Percentiles rank a stretch among this genome's conserved stretches.
These are phyloP conservation scores for Discostella stelligeroides DNA, from an alignment of 108 stramenopile genomes.

Conservation along the genomic window DNA sequence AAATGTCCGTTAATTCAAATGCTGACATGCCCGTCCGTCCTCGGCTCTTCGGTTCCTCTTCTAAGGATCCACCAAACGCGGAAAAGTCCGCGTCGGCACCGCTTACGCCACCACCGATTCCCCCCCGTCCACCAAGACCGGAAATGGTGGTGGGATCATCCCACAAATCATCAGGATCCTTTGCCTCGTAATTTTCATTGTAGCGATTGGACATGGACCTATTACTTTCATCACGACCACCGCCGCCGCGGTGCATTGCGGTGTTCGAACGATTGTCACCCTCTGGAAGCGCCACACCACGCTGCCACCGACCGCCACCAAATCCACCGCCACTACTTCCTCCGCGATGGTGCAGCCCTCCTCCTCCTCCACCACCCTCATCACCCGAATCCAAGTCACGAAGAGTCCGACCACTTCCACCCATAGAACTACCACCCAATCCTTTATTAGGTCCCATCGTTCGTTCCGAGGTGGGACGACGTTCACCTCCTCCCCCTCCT, in stretches of 20 bases:
- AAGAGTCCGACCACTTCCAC: background rate
- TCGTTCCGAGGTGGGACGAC: background rate
- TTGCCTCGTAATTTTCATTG: conserved; percentile 45
- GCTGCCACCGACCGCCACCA: conserved; percentile 67
- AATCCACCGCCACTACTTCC: conserved; percentile 14
- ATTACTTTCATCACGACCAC: background rate
- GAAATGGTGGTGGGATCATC: conserved; percentile 66
- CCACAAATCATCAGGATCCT: conserved; percentile 85
- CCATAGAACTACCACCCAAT: background rate
- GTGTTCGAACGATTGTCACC: conserved; percentile 37
- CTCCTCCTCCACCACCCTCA: background rate
- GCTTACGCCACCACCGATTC: conserved; percentile 31
- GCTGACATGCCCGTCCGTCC: conserved; percentile 30
- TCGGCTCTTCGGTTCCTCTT: conserved; percentile 50
- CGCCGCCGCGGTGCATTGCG: conserved; percentile 12
- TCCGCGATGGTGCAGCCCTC: background rate
- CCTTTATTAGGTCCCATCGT: background rate
- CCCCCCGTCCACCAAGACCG: background rate
- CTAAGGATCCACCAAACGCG: conserved; percentile 77
- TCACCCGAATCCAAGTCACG: conserved; percentile 12
- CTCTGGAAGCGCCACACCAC: conserved; percentile 76
- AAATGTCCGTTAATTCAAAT: conserved; percentile 85
- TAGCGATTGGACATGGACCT: conserved; percentile 2
- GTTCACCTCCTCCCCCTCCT: conserved; percentile 14
- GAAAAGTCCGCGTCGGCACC: conserved; percentile 83